phyloP scores from a whole-genome alignment of 352 stramenopile genomes.

The Peronospora belbahrii region DNA sequence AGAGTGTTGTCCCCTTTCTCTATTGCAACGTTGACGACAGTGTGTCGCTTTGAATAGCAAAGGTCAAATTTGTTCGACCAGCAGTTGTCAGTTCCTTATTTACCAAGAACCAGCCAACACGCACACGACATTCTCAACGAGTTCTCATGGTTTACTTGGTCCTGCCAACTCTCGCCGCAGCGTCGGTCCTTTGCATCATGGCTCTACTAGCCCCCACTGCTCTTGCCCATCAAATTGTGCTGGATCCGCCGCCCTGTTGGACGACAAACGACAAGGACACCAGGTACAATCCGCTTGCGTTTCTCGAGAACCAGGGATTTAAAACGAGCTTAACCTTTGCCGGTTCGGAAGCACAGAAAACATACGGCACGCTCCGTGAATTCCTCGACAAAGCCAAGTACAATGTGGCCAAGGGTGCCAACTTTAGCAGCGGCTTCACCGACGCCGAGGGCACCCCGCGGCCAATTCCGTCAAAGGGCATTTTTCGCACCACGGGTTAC shows the following conservation, averaged over 20 bases:
- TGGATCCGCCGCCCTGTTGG: conserved; percentile 23
- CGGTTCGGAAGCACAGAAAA: no score
- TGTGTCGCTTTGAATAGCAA: not conserved
- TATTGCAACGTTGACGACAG: not conserved
- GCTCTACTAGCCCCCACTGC: conserved; percentile 11
- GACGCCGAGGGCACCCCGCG: conserved; percentile 20
- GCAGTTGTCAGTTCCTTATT: not conserved
- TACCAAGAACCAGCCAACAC: not conserved
- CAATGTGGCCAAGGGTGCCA: conserved; percentile 12
- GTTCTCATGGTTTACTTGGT: conserved; percentile 11
- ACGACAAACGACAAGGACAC: conserved; percentile 22
- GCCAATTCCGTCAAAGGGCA: conserved; percentile 19
- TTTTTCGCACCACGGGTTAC: conserved; percentile 36
- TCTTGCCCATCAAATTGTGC: conserved; percentile 31
- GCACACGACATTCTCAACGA: not conserved
- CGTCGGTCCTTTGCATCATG: conserved; percentile 16
- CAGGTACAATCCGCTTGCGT: conserved; percentile 36
- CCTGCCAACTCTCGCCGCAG: conserved; percentile 11
- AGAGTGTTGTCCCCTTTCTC: no score
- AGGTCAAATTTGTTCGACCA: not conserved
- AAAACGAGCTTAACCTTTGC: no score
- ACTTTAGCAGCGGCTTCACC: conserved; percentile 29
- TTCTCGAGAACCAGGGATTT: conserved; percentile 40
- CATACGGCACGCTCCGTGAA: conserved; percentile 27
- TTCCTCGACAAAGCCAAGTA: conserved; percentile 40